Base-by-base conservation (phyloP, 2,329 filamentous ascomycete genomes). In the Rhytidhysteron rufulum region DNA sequence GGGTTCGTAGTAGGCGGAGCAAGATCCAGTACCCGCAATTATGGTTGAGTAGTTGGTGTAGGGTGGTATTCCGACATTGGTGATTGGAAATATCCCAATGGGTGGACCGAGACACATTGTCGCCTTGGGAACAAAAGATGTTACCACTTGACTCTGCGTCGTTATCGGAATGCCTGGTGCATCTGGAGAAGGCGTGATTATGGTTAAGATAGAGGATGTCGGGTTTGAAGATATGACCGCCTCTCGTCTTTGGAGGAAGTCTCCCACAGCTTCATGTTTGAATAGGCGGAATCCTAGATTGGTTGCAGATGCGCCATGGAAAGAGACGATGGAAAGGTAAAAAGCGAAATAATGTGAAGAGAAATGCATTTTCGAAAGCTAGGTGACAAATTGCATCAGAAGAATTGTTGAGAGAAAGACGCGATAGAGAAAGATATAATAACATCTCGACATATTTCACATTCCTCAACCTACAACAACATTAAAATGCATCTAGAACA, bases 81-180 rank as follows among this genome's bases (percentile, higher is more conserved):
- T 49, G 3, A 64, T 49, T 3, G 63, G 56, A 21, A 62, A 51
- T 29, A 65, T 54, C 6, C 54, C 64, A 13, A 66, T 43, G 1
- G 62, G 60, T 20, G 67, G 64, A 2, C 65, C 59, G 25, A 65
- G 60, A 48, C 69, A 73, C 31, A 67, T 63, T 3, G 68, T 71
- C 45, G 62, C 65, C 41, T 66, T 53, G 0, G 68, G 67, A 7
- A 69, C 53, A 44, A 62, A 71, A 0, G 67, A 67, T 7, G 66
- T 67, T 18, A 70, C 57, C 8, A 70, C 53, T 45, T 72, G 69
- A 48, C 68, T 70, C 43, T 70, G 63, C 20, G 56, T 43, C 2
- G 67, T 71, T 8, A 71, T 55, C 11, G 67, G 55, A 2, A 71
- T 50, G 0, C 65, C 62, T 13, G 57, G 51, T n/a, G 68, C 69